Evolutionary conservation across 805 yeast genomes (phyloP).

Genomic region (Monosporozyma unispora): DNA sequence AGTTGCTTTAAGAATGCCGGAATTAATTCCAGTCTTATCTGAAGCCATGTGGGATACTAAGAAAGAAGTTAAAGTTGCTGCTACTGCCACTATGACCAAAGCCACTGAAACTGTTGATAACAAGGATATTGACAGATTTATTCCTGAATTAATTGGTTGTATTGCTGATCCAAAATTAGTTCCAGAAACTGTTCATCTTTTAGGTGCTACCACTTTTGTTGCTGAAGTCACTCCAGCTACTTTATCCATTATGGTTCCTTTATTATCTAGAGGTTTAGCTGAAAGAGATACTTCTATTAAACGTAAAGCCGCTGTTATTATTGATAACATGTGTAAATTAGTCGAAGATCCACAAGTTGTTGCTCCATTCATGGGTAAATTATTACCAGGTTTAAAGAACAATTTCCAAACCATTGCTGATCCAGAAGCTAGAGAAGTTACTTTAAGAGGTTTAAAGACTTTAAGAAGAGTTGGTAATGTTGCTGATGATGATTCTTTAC

Average conservation of each 20-base stretch:
- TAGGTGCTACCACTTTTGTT: constrained; percentile 99
- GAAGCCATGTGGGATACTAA: constrained; percentile 99
- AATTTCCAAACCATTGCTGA: constrained; percentile 97
- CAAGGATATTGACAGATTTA: constrained; percentile 99
- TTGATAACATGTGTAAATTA: constrained; percentile 99
- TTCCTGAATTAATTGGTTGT: constrained; percentile 94
- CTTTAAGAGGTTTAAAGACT: constrained; percentile 93
- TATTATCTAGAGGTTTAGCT: constrained; percentile 97
- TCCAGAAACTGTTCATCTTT: constrained; percentile 96
- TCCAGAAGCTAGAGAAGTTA: constrained; percentile 99
- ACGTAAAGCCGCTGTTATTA: constrained; percentile 99
- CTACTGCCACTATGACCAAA: constrained; percentile 90
- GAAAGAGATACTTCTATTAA: constrained; percentile 99
- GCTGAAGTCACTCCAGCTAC: constrained; percentile 99
- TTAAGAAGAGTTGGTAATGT: constrained; percentile 98
- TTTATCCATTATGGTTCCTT: constrained; percentile 97
- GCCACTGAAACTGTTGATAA: constrained; percentile 96
- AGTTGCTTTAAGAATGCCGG: constrained; percentile 98
- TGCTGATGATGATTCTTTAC: constrained; percentile 79
- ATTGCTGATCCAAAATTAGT: constrained; percentile 95
- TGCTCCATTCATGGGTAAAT: constrained; percentile 95
- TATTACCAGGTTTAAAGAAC: constrained; percentile 91
- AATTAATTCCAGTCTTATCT: constrained; percentile 94
- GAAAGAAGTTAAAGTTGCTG: constrained; percentile 94
- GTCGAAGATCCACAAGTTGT: constrained; percentile 99